A percentile compares a stretch with the other conserved stretches of the same genome.
Evolutionary conservation across 306 rosid genomes (phyloP).

Genomic region (cucumber (Cucumis sativus)): DNA sequence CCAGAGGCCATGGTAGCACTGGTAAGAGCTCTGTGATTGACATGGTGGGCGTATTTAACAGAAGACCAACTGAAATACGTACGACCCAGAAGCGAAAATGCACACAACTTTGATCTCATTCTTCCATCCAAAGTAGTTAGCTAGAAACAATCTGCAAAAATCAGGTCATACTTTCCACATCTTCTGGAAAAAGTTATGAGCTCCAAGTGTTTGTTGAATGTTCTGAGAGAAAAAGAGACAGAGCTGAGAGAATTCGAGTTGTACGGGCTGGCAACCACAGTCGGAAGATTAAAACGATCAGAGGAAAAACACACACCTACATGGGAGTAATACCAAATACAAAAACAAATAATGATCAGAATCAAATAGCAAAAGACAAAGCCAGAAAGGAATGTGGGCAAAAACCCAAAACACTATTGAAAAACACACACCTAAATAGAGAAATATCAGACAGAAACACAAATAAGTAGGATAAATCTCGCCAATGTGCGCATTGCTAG

Average conservation of each 20-base stretch:
- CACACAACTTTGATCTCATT: neutral
- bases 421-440: neutral
- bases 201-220: neutral
- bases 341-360: neutral
- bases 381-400: too few relatives aligned
- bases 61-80: neutral
- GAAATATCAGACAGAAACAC: neutral
- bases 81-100: neutral
- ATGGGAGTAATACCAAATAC: neutral
- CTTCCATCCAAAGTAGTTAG: neutral
- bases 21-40: neutral
- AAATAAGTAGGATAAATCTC: neutral
- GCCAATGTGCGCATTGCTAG: neutral
- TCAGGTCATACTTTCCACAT: neutral
- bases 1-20: neutral
- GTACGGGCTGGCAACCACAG: neutral
- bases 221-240: neutral
- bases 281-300: neutral
- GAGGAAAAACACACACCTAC: neutral
- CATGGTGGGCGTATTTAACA: neutral
- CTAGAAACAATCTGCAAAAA: neutral
- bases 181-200: neutral
- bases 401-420: neutral
- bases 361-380: too few relatives aligned
- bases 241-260: neutral